Evolutionary conservation across 371 early-diverging fungal species (phyloP).

Genomic region (Cokeromyces recurvatus): DNA sequence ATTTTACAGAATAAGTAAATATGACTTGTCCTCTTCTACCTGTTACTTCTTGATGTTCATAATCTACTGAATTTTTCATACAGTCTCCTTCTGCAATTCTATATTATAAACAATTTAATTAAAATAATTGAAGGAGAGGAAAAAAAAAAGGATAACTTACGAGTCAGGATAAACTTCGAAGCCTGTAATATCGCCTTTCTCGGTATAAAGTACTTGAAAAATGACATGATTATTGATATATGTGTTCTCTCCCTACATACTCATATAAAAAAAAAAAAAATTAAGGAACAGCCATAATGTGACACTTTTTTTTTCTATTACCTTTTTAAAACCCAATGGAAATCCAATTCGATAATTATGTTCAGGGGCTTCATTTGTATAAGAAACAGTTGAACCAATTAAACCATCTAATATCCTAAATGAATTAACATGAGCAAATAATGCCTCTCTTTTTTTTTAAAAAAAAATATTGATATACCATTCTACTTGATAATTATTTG

Average conservation of each 20-base stretch:
- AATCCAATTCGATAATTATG: slow-evolving; percentile 43
- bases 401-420: slow-evolving; percentile 39
- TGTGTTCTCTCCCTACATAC: slow-evolving; percentile 4
- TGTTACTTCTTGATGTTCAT: slow-evolving; percentile 30
- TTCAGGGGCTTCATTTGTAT: slow-evolving; percentile 42
- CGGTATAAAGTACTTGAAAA: slow-evolving; percentile 33
- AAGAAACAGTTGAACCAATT: slow-evolving; percentile 45
- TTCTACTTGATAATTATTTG: slow-evolving; percentile 41
- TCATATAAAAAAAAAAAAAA: background rate
- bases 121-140: too few relatives aligned
- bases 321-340: slow-evolving; percentile 35
- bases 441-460: background rate
- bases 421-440: too few relatives aligned
- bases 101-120: too few relatives aligned
- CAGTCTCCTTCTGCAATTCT: slow-evolving; percentile 29
- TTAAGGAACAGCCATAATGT: too few relatives aligned
- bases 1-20: slow-evolving; percentile 42
- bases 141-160: slow-evolving; percentile 11
- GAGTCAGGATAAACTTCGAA: slow-evolving; percentile 50
- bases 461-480: too few relatives aligned
- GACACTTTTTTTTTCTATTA: background rate
- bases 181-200: slow-evolving; percentile 24
- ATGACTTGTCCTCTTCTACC: slow-evolving; percentile 22
- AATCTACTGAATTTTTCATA: slow-evolving; percentile 29
- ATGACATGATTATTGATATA: slow-evolving; percentile 44